Percentiles rank a stretch among this genome's conserved stretches.
These are phyloP conservation scores for Pyrenophora graminea DNA, from an alignment of 2,329 filamentous ascomycete genomes.

Conservation along the genomic window DNA sequence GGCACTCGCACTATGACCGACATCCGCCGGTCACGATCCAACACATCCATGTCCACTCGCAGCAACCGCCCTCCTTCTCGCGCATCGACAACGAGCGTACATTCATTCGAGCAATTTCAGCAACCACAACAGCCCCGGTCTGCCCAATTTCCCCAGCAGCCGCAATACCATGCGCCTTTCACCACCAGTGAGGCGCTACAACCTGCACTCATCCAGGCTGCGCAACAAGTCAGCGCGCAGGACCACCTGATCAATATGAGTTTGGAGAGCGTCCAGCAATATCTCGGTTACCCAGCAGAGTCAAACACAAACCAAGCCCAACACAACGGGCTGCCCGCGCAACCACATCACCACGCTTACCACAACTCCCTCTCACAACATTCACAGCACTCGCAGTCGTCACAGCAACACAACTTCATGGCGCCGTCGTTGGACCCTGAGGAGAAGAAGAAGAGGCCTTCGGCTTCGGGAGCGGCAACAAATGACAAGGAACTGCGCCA, in stretches of 20 bases:
- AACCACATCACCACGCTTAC: conserved; percentile 36
- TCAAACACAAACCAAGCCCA: conserved; percentile 21
- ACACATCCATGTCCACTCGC: conserved; percentile 50
- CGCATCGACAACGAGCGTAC: conserved; percentile 55
- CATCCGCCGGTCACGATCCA: conserved; percentile 52
- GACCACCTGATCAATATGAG: conserved; percentile 37
- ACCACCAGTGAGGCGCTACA: conserved; percentile 36
- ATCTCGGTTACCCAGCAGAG: conserved; percentile 36
- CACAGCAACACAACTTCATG: conserved; percentile 33
- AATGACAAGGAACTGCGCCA: conserved; percentile 82
- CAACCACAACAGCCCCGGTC: conserved; percentile 24
- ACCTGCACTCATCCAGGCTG: conserved; percentile 41
- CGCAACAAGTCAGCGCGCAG: conserved; percentile 43
- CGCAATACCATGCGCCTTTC: conserved; percentile 37
- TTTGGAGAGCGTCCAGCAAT: conserved; percentile 41
- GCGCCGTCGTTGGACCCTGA: conserved; percentile 42
- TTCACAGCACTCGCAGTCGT: conserved; percentile 28
- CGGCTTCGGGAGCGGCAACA: conserved; percentile 71
- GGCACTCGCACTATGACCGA: conserved; percentile 40
- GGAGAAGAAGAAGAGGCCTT: conserved; percentile 59
- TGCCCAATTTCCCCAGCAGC: conserved; percentile 23
- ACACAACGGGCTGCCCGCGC: conserved; percentile 27
- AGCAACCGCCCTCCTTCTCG: conserved; percentile 53
- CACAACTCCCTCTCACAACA: conserved; percentile 34
- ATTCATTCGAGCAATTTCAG: conserved; percentile 46